phyloP scores from a whole-genome alignment of 23 red algal genomes.

The Gracilaria caudata region DNA sequence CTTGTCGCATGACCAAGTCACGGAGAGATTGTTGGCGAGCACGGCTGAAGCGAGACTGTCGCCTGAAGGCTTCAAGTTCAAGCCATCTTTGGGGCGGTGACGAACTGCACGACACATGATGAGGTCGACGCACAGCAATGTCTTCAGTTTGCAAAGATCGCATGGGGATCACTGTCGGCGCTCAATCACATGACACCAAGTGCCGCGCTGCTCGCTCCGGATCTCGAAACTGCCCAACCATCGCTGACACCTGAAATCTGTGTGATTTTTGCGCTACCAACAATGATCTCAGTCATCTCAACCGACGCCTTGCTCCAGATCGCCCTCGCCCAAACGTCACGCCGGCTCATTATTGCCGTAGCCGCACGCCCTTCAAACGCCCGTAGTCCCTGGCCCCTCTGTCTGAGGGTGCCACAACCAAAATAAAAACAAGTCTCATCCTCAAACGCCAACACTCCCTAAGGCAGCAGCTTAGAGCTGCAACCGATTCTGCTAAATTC shows the following conservation, averaged over 20 bases:
- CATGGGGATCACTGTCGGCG: background rate
- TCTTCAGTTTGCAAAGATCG: background rate
- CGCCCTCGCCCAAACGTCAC: background rate
- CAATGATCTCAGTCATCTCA: conserved; percentile 20
- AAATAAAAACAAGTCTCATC: too few relatives aligned
- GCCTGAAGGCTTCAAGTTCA: background rate
- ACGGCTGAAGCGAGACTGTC: background rate
- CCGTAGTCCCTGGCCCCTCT: too few relatives aligned
- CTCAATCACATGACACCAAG: background rate
- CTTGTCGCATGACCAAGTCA: background rate
- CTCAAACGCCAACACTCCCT: background rate
- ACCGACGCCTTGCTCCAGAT: conserved; percentile 1
- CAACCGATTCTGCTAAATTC: background rate
- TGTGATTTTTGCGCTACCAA: background rate
- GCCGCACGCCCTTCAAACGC: background rate
- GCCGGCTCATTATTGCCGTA: background rate
- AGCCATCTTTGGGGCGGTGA: too few relatives aligned
- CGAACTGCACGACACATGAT: too few relatives aligned
- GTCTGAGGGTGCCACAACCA: too few relatives aligned
- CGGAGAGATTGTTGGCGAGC: background rate
- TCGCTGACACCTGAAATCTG: conserved; percentile 17
- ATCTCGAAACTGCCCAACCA: background rate
- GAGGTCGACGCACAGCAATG: too few relatives aligned
- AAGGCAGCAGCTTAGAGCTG: background rate
- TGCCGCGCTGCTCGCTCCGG: background rate